A percentile compares a stretch with the other conserved stretches of the same genome.
phyloP scores from a whole-genome alignment of 306 rosid genomes.

The Sphenostylis stenocarpa region DNA sequence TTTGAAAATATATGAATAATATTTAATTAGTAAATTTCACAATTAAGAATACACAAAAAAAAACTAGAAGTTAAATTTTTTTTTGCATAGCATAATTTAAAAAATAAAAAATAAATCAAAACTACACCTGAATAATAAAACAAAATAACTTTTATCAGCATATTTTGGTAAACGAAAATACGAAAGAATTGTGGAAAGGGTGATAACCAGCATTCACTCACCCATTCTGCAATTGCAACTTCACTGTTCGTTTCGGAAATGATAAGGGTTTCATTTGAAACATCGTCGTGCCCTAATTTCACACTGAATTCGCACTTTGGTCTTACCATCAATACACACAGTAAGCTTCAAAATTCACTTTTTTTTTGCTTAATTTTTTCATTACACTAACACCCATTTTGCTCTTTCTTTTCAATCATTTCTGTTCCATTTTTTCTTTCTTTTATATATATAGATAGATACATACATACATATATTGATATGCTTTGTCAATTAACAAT shows the following conservation, averaged over 20 bases:
- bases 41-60: too few relatives aligned
- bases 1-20: too few relatives aligned
- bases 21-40: too few relatives aligned
- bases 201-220: background rate
- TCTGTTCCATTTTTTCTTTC: background rate
- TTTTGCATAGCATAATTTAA: too few relatives aligned
- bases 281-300: background rate
- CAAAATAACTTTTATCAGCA: background rate
- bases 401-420: background rate
- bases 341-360: constrained; percentile 19
- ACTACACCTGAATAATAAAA: background rate
- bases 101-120: too few relatives aligned
- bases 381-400: background rate
- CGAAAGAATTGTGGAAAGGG: background rate
- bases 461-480: background rate
- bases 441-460: too few relatives aligned
- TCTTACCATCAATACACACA: background rate
- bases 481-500: background rate
- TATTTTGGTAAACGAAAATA: background rate
- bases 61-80: too few relatives aligned
- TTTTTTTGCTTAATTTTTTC: background rate
- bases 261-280: background rate
- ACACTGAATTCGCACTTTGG: background rate
- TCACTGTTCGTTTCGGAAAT: background rate
- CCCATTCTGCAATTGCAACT: background rate